These are phyloP conservation scores for Ophioceras dolichostomum DNA, from an alignment of 2,329 filamentous ascomycete species.

Conservation along the genomic window DNA sequence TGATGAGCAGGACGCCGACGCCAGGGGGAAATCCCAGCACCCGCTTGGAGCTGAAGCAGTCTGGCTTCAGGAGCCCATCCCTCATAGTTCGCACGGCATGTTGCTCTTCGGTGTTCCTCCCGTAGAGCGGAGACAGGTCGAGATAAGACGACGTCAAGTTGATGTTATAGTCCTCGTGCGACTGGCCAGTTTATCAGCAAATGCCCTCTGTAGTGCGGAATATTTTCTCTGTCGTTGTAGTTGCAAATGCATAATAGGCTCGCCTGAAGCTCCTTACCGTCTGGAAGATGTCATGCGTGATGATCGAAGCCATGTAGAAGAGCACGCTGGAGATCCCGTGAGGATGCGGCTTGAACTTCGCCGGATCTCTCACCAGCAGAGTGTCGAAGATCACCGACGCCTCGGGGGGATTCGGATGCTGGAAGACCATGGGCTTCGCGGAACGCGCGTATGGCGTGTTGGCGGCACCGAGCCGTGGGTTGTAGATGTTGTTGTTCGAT, in stretches of 20 bases:
- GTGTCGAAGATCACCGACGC: slow-evolving; percentile 56
- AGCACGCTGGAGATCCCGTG: slow-evolving; percentile 64
- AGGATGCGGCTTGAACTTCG: slow-evolving; percentile 47
- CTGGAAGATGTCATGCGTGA: slow-evolving; percentile 49
- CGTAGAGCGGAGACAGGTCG: slow-evolving; percentile 62
- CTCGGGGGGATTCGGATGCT: slow-evolving; percentile 40
- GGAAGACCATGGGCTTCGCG: slow-evolving; percentile 44
- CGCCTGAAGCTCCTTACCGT: slow-evolving; percentile 25
- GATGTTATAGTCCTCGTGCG: slow-evolving; percentile 1
- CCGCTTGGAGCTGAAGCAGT: slow-evolving; percentile 56
- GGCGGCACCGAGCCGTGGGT: slow-evolving; percentile 52
- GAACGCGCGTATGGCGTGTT: slow-evolving; percentile 58
- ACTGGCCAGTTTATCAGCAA: slow-evolving; percentile 1
- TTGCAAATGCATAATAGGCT: no score
- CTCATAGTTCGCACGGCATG: slow-evolving; percentile 48
- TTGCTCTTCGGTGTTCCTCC: slow-evolving; percentile 51
- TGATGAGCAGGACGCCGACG: slow-evolving; percentile 53
- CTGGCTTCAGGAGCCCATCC: slow-evolving; percentile 58
- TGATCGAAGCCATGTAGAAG: slow-evolving; percentile 63
- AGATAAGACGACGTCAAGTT: slow-evolving; percentile 56
- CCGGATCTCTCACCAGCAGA: slow-evolving; percentile 44
- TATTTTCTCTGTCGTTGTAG: slow-evolving; percentile 46
- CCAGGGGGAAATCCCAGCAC: slow-evolving; percentile 56
- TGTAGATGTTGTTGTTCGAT: slow-evolving; percentile 42
- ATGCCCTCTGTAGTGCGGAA: no score